Base-by-base conservation (phyloP, 1,284 basidiomycete genomes). In the Ganoderma boninense region DNA sequence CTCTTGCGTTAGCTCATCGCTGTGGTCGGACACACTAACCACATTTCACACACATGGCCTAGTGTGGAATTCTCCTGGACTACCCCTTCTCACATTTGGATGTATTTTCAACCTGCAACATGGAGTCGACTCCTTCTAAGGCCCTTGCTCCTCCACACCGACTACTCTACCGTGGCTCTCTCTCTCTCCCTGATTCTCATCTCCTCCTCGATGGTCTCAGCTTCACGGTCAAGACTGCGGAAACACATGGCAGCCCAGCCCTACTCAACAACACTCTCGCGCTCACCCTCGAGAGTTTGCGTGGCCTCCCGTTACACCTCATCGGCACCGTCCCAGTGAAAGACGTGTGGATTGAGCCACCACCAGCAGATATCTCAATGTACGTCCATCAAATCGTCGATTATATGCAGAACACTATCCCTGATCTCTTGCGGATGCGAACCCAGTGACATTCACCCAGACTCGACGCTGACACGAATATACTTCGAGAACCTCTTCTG, bases 201-300 rank as follows among this genome's bases (percentile, higher is more conserved):
- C 80, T 94, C 23, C 81, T 87, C 2, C 87, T 94, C 43, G 93
- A 94, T 75, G 93, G 93, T 10, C 78, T 95, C 35, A 90, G 91
- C 3, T 95, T 95, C 75, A 86, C 86, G 1, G 87, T 79, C 20
- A 79, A 76, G 29, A 81, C 82, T 20, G 77, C 86, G 20, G 84
- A 86, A 68, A 83, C 84, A 2, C 83, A 83, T 0, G 80, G 78
- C 18, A 81, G 80, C 64, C 75, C 81, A 20, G 69, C 77, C 52
- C 81, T 94, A 8, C 83, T 95, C 32, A 82, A 90, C 65, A 92
- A 92, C 69, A 90, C 90, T 0, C 82, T 94, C 13, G 90, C 92
- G 1, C 79, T 95, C 35, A 90, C 92, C 0, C 77, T 94, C 65
- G 93, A 95, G 80, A 93, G 88, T 79, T 92, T 95, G 92, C 90